Evolutionary conservation across 2,329 filamentous ascomycete species (phyloP).

Genomic region (Emericellopsis cladophorae): DNA sequence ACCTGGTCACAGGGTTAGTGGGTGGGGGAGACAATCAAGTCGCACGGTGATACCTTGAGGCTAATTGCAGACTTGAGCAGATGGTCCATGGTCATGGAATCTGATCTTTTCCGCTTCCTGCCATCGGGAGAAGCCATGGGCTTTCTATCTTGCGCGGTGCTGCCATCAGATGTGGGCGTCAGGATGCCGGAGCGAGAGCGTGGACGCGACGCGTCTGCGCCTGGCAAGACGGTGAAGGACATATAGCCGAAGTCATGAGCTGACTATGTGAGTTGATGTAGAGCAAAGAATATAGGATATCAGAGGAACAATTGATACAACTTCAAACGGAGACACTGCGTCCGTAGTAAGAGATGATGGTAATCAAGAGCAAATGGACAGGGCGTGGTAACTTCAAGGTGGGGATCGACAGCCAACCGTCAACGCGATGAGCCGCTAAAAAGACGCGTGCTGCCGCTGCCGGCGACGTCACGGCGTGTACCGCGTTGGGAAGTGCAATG

Average conservation of each 20-base stretch:
- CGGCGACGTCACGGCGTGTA: too few species aligned
- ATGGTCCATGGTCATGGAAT: constrained; percentile 30
- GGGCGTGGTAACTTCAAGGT: too few species aligned
- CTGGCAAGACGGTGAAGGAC: constrained; percentile 11
- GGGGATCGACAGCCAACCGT: too few species aligned
- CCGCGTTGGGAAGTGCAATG: too few species aligned
- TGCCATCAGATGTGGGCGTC: constrained; percentile 25
- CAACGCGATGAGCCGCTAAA: too few species aligned
- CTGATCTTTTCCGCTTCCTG: constrained; percentile 22
- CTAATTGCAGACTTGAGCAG: constrained; percentile 38
- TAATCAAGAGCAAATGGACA: too few species aligned
- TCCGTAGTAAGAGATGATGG: too few species aligned
- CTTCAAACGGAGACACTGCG: background rate
- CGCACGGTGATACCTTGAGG: constrained; percentile 29
- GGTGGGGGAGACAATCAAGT: background rate
- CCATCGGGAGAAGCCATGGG: constrained; percentile 9
- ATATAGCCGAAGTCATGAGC: constrained; percentile 1
- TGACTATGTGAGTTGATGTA: background rate
- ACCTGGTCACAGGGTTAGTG: constrained; percentile 26
- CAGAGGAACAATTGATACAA: background rate
- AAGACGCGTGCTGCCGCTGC: too few species aligned
- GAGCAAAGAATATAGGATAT: too few species aligned
- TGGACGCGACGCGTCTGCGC: constrained; percentile 37
- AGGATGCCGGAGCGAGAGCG: constrained; percentile 20
- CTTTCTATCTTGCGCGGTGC: constrained; percentile 18